Evolutionary conservation across 208 protist genomes (phyloP).

Genomic region (Zelonia costaricensis): DNA sequence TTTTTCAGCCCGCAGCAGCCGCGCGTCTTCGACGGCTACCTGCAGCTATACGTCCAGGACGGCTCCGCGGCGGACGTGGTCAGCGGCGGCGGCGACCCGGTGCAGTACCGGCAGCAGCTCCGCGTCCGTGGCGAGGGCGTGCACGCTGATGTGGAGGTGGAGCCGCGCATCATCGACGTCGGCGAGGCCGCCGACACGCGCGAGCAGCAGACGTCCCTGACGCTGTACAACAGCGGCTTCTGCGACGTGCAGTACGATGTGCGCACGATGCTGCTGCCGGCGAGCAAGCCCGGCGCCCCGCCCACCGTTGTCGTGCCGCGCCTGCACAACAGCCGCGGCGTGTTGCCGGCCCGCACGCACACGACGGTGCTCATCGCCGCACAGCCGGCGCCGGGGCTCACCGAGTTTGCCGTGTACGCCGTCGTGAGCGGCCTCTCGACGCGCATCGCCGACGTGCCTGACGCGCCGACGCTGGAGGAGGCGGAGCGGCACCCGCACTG

Average conservation of each 20-base stretch:
- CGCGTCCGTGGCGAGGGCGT: slow-evolving; percentile 66
- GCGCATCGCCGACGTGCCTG: slow-evolving; percentile 27
- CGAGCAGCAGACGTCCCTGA: slow-evolving; percentile 58
- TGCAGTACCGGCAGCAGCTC: slow-evolving; percentile 36
- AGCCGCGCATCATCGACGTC: slow-evolving; percentile 73
- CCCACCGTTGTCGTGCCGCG: slow-evolving; percentile 30
- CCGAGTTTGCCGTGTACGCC: slow-evolving; percentile 80
- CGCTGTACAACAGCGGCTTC: slow-evolving; percentile 85
- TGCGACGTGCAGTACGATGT: slow-evolving; percentile 84
- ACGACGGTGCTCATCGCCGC: slow-evolving; percentile 74
- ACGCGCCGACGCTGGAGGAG: slow-evolving; percentile 43
- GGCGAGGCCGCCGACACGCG: slow-evolving; percentile 52
- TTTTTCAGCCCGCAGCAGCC: slow-evolving; percentile 66
- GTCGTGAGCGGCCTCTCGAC: slow-evolving; percentile 55
- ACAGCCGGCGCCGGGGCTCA: slow-evolving; percentile 51
- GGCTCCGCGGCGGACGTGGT: slow-evolving; percentile 6
- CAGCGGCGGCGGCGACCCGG: not conserved
- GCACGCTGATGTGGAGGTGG: slow-evolving; percentile 70
- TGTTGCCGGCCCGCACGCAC: slow-evolving; percentile 86
- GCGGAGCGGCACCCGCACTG: slow-evolving; percentile 75
- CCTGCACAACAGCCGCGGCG: slow-evolving; percentile 57
- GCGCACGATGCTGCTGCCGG: slow-evolving; percentile 31
- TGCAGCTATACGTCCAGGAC: slow-evolving; percentile 55
- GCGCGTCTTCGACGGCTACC: slow-evolving; percentile 46
- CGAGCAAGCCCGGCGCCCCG: not conserved